phyloP scores from a whole-genome alignment of 2,329 filamentous ascomycete species.

The Graphilbum sp. region DNA sequence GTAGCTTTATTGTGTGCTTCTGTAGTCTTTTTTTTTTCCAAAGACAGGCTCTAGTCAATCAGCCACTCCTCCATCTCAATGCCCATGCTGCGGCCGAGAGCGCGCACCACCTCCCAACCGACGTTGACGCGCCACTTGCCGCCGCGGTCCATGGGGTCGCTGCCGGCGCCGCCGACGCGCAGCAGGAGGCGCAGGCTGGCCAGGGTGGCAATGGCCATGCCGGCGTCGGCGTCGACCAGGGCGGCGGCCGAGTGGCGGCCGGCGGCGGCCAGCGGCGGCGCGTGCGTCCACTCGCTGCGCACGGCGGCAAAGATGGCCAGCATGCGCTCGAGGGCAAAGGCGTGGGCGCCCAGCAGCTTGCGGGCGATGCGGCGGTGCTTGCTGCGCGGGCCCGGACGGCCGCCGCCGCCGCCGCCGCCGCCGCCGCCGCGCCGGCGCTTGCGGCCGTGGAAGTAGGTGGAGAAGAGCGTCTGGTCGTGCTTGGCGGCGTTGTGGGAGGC shows the following conservation, averaged over 20 bases:
- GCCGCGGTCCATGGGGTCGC: constrained; percentile 50
- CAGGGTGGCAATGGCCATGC: constrained; percentile 54
- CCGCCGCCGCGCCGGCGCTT: constrained; percentile 32
- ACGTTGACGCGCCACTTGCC: constrained; percentile 66
- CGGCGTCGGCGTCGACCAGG: constrained; percentile 37
- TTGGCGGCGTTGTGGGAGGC: constrained; percentile 63
- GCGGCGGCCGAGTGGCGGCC: constrained; percentile 10
- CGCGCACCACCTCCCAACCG: constrained; percentile 59
- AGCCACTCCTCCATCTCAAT: constrained; percentile 69
- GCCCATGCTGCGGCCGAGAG: constrained; percentile 54
- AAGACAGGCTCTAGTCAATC: constrained; percentile 42
- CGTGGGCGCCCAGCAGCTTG: constrained; percentile 59
- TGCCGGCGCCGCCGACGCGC: constrained; percentile 38
- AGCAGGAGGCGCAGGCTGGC: constrained; percentile 53
- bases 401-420: constrained; percentile 26
- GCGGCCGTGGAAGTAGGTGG: constrained; percentile 44
- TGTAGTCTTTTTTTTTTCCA: no score
- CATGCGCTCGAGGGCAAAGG: constrained; percentile 64
- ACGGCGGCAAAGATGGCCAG: constrained; percentile 62
- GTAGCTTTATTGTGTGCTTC: background rate
- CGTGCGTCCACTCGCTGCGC: constrained; percentile 33
- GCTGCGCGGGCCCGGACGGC: constrained; percentile 17
- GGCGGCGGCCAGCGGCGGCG: constrained; percentile 11
- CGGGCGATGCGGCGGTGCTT: constrained; percentile 59
- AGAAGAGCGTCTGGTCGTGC: constrained; percentile 62